Evolutionary conservation across 2,329 filamentous ascomycete species (phyloP), one percentile per base, ranked within the genome.

Genomic region (Ascocoryne sarcoides): DNA sequence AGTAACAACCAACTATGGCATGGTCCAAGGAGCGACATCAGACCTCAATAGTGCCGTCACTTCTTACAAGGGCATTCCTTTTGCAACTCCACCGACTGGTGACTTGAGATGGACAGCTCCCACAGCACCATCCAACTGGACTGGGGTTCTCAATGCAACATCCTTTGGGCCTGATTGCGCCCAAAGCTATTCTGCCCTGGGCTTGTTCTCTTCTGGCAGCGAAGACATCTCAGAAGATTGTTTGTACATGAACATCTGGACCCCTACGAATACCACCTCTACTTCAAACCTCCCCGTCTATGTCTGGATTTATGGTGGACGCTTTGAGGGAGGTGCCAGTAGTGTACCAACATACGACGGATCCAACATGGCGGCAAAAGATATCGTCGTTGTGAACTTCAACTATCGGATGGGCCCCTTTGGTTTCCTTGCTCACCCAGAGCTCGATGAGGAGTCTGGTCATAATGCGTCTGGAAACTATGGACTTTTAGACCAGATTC

Each of bases 401-500:
- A 69, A 67, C 52, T 71, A 70, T 44, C 64, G 66, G 1, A 29
- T 65, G 31, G 63, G 62, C 41, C 56, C 42, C 26, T 43, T 53
- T 28, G 49, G 50, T 10, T 54, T 51, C 28, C 47, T 48, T 15
- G 51, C 54, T 16, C 39, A 42, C 15, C 55, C 56, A n/a, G 51
- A 53, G 7, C 40, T 57, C 2, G 40, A 31, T 28, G 32, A 23
- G 2, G 42, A 46, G 31, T 43, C 43, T 5, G 35, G 23, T 2
- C 37, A 38, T 21, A 36, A 37, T 9, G 34, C 38, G n/a, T 72
- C 67, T 37, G 57, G 77, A 23, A 86, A 86, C 56, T 79, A 79
- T 51, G 82, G 82, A 1, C 65, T 87, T 2, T 72, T 71, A 18
- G 82, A 87, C 55, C 80, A 84, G 57, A 57, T 71, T 9, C 55